Evolutionary conservation across 495 filamentous ascomycete species (phyloP).

Genomic region (Penicillium egyptiacum): DNA sequence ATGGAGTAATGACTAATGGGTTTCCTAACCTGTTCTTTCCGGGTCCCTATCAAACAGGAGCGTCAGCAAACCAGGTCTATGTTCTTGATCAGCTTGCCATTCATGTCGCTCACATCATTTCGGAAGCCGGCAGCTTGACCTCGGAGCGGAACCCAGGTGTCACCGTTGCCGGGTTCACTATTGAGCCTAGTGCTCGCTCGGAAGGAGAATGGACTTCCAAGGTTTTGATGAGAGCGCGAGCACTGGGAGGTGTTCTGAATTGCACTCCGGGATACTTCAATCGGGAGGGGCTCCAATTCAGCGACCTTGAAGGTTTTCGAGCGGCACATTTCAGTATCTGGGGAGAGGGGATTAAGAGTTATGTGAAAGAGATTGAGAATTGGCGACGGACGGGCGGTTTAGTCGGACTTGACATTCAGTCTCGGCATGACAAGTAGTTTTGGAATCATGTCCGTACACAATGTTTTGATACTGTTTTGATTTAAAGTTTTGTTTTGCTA

Average conservation of each 20-base stretch:
- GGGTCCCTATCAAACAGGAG: conserved; percentile 38
- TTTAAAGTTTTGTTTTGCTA: not conserved
- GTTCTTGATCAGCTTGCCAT: conserved; percentile 38
- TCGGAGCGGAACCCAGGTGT: not conserved
- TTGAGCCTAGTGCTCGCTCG: conserved; percentile 44
- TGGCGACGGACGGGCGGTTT: conserved; percentile 7
- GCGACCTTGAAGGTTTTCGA: not conserved
- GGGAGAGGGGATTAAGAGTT: conserved; percentile 22
- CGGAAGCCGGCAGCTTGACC: conserved; percentile 29
- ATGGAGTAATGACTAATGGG: conserved; percentile 42
- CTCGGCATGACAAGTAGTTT: not conserved
- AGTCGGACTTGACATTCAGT: conserved; percentile 4
- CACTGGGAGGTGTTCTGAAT: conserved; percentile 36
- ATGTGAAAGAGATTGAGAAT: conserved; percentile 8
- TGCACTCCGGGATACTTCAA: conserved; percentile 63
- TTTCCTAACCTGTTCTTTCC: conserved; percentile 58
- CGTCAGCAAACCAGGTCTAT: conserved; percentile 38
- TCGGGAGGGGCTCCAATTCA: conserved; percentile 37
- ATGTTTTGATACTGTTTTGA: not conserved
- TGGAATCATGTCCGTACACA: not conserved
- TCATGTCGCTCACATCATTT: conserved; percentile 50
- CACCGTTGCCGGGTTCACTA: conserved; percentile 12
- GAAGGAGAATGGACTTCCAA: conserved; percentile 49
- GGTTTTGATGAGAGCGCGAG: conserved; percentile 40
- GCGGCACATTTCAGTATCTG: conserved; percentile 14